A percentile compares a stretch with the other conserved stretches of the same genome.
Conservation (phyloP, 805 yeast species). For the Zygosaccharomyces rouxii region DNA sequence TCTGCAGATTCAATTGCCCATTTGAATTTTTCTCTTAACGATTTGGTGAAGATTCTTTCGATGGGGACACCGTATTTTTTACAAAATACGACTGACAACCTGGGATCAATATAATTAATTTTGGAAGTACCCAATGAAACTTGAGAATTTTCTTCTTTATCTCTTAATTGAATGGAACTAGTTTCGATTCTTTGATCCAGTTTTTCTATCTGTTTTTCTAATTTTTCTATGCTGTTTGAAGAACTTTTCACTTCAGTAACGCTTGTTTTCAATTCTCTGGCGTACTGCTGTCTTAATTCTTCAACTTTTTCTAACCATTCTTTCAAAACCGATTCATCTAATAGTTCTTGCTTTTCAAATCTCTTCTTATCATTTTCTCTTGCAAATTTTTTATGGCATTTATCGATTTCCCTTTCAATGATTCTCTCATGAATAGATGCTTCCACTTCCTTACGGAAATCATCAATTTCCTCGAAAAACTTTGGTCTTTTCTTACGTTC, state of each 20-base stretch:
- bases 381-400: constrained; percentile 56
- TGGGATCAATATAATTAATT: constrained; percentile 91
- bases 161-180: constrained; percentile 72
- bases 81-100: constrained; percentile 83
- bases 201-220: constrained; percentile 64
- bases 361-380: constrained; percentile 73
- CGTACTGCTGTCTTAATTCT: constrained; percentile 48
- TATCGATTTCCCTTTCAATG: constrained; percentile 62
- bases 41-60: constrained; percentile 86
- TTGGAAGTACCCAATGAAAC: constrained; percentile 92
- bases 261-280: constrained; percentile 55
- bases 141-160: constrained; percentile 89
- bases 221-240: constrained; percentile 55
- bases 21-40: constrained; percentile 83
- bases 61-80: constrained; percentile 85
- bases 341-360: constrained; percentile 50
- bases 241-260: constrained; percentile 54
- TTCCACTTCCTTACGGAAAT: constrained; percentile 61
- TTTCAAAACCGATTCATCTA: constrained; percentile 53
- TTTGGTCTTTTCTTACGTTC: constrained; percentile 47
- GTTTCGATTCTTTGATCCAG: constrained; percentile 66
- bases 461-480: constrained; percentile 65
- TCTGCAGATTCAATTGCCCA: constrained; percentile 96
- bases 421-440: constrained; percentile 53
- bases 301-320: constrained; percentile 54